Evolutionary conservation across 2,329 filamentous ascomycete species (phyloP).

Genomic region (Cercospora sp.): DNA sequence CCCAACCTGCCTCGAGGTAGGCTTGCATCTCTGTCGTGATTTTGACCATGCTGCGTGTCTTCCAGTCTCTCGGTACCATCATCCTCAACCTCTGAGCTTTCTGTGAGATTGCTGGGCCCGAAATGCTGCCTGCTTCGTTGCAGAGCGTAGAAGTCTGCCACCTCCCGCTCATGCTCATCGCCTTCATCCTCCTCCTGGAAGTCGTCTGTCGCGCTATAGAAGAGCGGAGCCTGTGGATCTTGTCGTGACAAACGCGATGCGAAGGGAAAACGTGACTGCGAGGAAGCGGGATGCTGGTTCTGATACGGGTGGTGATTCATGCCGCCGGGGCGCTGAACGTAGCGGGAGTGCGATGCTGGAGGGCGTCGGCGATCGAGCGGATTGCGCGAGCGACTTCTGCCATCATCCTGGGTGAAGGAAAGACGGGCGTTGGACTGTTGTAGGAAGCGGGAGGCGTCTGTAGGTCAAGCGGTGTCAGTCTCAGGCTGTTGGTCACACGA

Average conservation of each 20-base stretch:
- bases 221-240: constrained; percentile 74
- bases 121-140: constrained; percentile 88
- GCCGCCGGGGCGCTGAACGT: constrained; percentile 49
- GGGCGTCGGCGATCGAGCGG: constrained; percentile 49
- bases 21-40: constrained; percentile 42
- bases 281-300: constrained; percentile 56
- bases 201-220: constrained; percentile 86
- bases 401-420: constrained; percentile 58
- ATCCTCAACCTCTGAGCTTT: constrained; percentile 80
- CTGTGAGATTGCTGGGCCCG: constrained; percentile 76
- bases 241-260: constrained; percentile 72
- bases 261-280: constrained; percentile 75
- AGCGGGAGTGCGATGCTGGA: constrained; percentile 48
- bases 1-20: constrained; percentile 42
- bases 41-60: constrained; percentile 41
- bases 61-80: constrained; percentile 51
- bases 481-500: constrained; percentile 42
- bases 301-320: constrained; percentile 75
- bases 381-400: constrained; percentile 46
- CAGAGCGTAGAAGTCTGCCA: constrained; percentile 89
- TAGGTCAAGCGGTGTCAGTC: constrained; percentile 36
- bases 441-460: constrained; percentile 95
- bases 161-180: constrained; percentile 65
- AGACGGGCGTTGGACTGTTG: constrained; percentile 93
- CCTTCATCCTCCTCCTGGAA: constrained; percentile 85